Percentiles rank a stretch among this genome's conserved stretches.
These are phyloP conservation scores for Tetramitus jugosus DNA, from an alignment of 208 protist genomes.

Conservation along the genomic window DNA sequence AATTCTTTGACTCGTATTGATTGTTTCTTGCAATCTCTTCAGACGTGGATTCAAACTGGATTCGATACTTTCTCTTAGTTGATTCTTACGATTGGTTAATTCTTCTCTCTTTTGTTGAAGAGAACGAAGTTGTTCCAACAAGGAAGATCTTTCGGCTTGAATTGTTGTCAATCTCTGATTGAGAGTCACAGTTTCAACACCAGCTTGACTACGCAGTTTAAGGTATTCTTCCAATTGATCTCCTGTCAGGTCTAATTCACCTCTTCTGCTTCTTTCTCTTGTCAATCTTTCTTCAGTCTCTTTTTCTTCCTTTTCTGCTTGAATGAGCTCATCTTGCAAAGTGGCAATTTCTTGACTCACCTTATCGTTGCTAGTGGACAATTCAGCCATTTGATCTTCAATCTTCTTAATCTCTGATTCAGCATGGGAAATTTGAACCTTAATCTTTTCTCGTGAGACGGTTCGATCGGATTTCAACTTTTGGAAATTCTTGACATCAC, in stretches of 20 bases:
- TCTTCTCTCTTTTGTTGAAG: not conserved
- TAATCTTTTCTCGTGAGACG: not conserved
- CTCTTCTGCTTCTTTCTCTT: constrained; percentile 34
- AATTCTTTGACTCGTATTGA: constrained; percentile 53
- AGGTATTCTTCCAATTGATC: constrained; percentile 39
- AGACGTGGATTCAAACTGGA: not conserved
- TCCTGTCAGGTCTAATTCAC: constrained; percentile 20
- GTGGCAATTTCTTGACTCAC: constrained; percentile 63
- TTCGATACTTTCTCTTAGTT: not conserved
- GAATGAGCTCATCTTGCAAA: constrained; percentile 45
- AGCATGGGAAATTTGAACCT: not conserved
- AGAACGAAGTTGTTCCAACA: too few relatives aligned
- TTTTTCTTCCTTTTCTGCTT: constrained; percentile 50
- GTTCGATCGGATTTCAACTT: not conserved
- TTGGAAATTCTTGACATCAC: not conserved
- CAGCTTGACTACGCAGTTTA: constrained; percentile 44
- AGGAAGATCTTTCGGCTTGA: not conserved
- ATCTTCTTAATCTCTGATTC: not conserved
- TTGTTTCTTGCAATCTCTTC: constrained; percentile 40
- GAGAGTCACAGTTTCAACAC: constrained; percentile 49
- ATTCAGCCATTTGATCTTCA: constrained; percentile 43
- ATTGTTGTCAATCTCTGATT: constrained; percentile 41
- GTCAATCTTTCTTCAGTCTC: constrained; percentile 57
- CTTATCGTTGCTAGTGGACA: too few relatives aligned
- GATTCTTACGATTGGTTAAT: not conserved